Evolutionary conservation across 179 eudicot genomes (phyloP), one percentile per base, ranked within the genome.

Genomic region (Silene noctiflora): DNA sequence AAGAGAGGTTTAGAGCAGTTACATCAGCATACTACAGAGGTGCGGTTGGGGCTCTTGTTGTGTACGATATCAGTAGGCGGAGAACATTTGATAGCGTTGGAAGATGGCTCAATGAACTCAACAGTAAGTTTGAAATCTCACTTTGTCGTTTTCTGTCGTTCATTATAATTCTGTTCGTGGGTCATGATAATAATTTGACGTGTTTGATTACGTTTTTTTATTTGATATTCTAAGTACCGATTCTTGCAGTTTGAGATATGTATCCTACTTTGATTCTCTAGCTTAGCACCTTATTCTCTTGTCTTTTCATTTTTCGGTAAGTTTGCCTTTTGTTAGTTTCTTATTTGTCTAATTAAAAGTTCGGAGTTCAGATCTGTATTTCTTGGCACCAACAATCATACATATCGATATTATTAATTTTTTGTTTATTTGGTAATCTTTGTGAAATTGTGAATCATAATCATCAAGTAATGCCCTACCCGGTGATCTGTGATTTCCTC

Each of bases 161-260:
- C 29, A 11, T 6, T 14, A 9, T 51, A 56, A 42, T 13, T 39
- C 14, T 67, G 29, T 22, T n/a, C 13, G 21, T 39, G 9, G 71
- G 10, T 6, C 46, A 20, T 92, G 87, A 75, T 91, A 87, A 82
- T 91, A 91, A 78, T 94, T 92, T 68, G 88, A 87, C 91, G 73
- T 93, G 59, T 78, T 92, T 73, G 81, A 88, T 77, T 96, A 96
- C 85, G 89, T 96, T 55, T 89, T 89, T 81, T 81, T 93, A 92
- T 48, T 12, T 48, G 56, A 48, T 3, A 48, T 48, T 2, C 56
- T 13, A 48, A 48, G 1, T 48, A 11, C 17, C 17, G 56, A 48
- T 48, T 48, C 17, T 48, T 48, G 58, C 58, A 51, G 14, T 16
- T 51, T 51, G 16, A 3, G 58, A 51, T 51, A 7, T 14, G 58